Evolutionary conservation across 305 asterid genomes (phyloP).

Genomic region (Andrographis paniculata): DNA sequence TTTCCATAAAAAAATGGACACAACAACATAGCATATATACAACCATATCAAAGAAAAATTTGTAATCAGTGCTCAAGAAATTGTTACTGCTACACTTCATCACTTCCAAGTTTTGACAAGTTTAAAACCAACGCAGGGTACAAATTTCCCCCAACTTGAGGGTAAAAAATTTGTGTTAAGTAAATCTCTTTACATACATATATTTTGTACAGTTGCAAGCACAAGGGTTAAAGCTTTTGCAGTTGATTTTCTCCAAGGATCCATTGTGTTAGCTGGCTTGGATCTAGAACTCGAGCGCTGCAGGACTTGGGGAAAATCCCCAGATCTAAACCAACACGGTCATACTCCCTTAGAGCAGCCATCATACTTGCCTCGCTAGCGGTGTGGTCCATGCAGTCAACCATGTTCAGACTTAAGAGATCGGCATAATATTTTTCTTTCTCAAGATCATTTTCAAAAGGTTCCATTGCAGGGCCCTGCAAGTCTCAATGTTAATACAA

Average conservation of each 20-base stretch:
- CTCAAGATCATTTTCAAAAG: slow-evolving; percentile 63
- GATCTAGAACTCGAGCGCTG: slow-evolving; percentile 57
- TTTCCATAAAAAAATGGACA: too few species aligned
- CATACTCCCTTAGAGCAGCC: slow-evolving; percentile 47
- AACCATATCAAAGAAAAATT: too few species aligned
- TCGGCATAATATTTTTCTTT: slow-evolving; percentile 67
- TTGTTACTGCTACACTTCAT: too few species aligned
- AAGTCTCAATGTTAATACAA: slow-evolving; percentile 5
- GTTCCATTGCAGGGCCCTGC: slow-evolving; percentile 86
- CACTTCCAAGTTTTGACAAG: too few species aligned
- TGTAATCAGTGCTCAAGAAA: too few species aligned
- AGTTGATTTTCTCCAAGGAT: slow-evolving; percentile 77
- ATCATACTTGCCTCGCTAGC: slow-evolving; percentile 72
- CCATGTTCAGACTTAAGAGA: slow-evolving; percentile 43
- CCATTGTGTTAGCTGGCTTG: slow-evolving; percentile 94
- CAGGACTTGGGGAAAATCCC: slow-evolving; percentile 84
- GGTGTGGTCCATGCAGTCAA: slow-evolving; percentile 53
- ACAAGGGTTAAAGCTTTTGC: slow-evolving; percentile 38
- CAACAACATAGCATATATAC: too few species aligned
- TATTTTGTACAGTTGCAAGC: too few species aligned
- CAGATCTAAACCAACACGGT: slow-evolving; percentile 54
- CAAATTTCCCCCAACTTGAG: too few species aligned
- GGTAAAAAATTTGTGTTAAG: too few species aligned
- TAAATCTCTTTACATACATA: too few species aligned
- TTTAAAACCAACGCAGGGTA: too few species aligned